Evolutionary conservation across 2,329 filamentous ascomycete species (phyloP), one percentile per base, ranked within the genome.

Genomic region (Hypoxylon sp.): DNA sequence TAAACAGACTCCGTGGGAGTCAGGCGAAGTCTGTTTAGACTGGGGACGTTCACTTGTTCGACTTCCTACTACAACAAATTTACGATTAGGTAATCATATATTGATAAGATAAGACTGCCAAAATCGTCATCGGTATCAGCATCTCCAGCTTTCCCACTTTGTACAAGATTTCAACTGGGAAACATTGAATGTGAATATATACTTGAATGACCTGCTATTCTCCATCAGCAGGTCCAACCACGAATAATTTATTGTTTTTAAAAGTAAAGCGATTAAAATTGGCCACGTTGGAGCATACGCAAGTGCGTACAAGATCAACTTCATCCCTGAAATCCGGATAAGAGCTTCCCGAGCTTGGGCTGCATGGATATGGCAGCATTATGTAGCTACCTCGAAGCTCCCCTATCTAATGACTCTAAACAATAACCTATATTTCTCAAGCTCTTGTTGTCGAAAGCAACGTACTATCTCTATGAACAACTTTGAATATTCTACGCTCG

Each of bases 241-340:
- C 13, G 13, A 3, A 37, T 24, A 14, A 11, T 22, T 14, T 13
- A 22, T 2, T 24, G 5, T 8, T 10, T 37, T 24, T 2, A 37
- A 2, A 13, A 2, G 19, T 51, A 2, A 35, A 22, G 11, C 17
- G 26, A 29, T 35, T 37, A 17, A 14, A 35, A 37, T 52, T 37
- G 13, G 35, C 5, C 31, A 35, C 14, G 3, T 52, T 37, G 13
- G 11, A n/a, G 17, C 9, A n/a, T 17, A 35, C 22, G 8, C 17
- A 33, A 33, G 19, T 19, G 35, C n/a, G 14, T 6, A n/a, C 13
- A 11, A 58, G 31, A 33, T 29, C 6, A 48, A 46, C 19, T 48
- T 48, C 31, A 50, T 31, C 58, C 58, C 29, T 62, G 39, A 17
- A 62, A 47, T 48, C 63, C 63, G 67, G 67, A 70, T 67, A 52